Conservation (phyloP, 305 asterid genomes). For the Plantago coronopus region DNA sequence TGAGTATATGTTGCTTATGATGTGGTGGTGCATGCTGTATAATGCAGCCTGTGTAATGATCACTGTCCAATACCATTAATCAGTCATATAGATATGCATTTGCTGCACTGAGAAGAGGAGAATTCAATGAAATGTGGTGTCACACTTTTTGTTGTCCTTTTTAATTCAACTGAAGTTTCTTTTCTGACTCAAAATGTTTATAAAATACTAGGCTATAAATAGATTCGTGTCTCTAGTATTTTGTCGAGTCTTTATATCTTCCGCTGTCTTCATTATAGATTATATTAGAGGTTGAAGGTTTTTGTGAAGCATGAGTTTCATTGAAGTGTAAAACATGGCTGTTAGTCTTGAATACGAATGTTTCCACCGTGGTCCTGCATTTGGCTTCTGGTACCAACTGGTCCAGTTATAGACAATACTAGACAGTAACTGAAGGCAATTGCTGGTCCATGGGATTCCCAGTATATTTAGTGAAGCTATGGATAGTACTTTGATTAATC, state of each 20-base stretch:
- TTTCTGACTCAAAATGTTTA: background rate
- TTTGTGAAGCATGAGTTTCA: background rate
- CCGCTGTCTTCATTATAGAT: constrained; percentile 1
- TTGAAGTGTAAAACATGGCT: background rate
- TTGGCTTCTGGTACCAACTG: constrained; percentile 10
- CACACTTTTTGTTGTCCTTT: too few species aligned
- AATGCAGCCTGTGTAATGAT: too few species aligned
- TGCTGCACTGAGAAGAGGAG: too few species aligned
- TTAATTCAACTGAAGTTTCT: background rate
- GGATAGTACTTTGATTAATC: background rate
- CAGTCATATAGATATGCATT: too few species aligned
- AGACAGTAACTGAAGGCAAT: background rate
- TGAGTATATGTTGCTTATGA: too few species aligned
- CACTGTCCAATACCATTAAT: too few species aligned
- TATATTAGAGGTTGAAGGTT: background rate
- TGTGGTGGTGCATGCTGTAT: too few species aligned
- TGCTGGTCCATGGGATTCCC: background rate
- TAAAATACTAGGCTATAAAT: background rate
- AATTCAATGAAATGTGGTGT: too few species aligned
- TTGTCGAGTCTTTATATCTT: constrained; percentile 11
- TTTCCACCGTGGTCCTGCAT: constrained; percentile 8
- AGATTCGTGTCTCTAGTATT: constrained; percentile 1
- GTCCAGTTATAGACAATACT: constrained; percentile 2
- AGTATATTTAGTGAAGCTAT: too few species aligned
- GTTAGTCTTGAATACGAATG: background rate